Base-by-base conservation (phyloP, 805 yeast species). In the Suhomyces faveliae region DNA sequence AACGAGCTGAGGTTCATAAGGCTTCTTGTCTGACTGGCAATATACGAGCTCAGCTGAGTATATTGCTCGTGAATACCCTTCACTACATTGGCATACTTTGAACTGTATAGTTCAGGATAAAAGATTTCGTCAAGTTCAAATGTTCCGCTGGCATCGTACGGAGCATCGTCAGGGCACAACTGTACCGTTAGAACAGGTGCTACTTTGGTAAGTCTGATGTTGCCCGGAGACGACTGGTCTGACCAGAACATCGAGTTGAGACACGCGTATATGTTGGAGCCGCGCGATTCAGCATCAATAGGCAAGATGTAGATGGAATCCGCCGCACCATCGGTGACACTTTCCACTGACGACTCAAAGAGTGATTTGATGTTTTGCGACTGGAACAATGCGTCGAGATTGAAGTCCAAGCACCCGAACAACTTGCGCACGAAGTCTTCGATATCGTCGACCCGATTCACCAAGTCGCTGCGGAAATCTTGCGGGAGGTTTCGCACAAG, bases 201-300 rank as follows among this genome's bases (percentile, higher is more conserved):
- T 27, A 68, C 53, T 5, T 53, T 43, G 15, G 52, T 53, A 39
- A 68, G 65, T 39, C 62, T 53, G 29, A 70, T 60, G 25, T 48
- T 53, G 4, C 72, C 71, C 5, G 68, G 43, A 33, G 49, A 51
- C 21, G 63, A 68, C 23, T 63, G 63, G 35, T 57, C 61, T 23
- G 58, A 63, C 76, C 77, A 72, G 46, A 73, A 68, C 48, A 71
- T 55, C 40, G 61, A 64, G 49, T 68, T 63, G 45, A 73, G 60
- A 1, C 72, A 51, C 29, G 61, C 65, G 42, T 66, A 64, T n/a
- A 73, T 54, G 19, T 58, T 58, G 2, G 52, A 13, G 12, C 53
- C 46, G 27, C 71, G 52, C 6, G 54, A 42, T 10, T 70, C 75
- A 9, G 48, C 25, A 24, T 73, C 76, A 13, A 73, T 59, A 21